Base-by-base conservation (phyloP, 2,329 filamentous ascomycete genomes). In the Phoma herbarum region DNA sequence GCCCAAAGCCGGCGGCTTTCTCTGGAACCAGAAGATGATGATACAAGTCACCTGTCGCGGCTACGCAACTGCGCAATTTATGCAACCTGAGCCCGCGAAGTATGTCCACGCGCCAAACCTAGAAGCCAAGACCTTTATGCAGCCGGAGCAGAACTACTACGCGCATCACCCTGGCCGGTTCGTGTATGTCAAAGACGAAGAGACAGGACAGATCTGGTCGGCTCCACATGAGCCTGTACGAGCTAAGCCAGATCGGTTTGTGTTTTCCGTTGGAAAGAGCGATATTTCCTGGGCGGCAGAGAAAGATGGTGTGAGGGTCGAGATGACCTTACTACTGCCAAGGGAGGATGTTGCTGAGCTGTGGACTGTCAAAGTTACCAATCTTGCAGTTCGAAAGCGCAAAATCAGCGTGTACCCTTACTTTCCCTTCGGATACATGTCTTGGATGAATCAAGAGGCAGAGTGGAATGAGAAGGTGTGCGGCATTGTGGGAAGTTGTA, bases 1-100 rank as follows among this genome's bases (percentile, higher is more conserved):
- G 79, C 83, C 84, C 49, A 83, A 84, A 71, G 83, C 84, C 3
- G 81, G 79, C 48, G 83, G 80, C 51, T 86, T 86, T 67, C 77
- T 86, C 11, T 86, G 84, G 84, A 86, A 86, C 64, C 82, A 85
- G 71, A 81, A 79, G 73, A 86, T 86, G 84, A 86, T 86, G 84
- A 84, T 86, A 59, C 84, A 86, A 68, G 77, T 83, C 45, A 86
- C 84, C 54, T 86, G 84, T 68, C 83, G 84, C 20, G 84, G 84
- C n/a, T 85, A 84, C 65, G 82, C 84, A 25, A 85, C 82, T 2
- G 80, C 84, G 2, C 84, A 86, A 55, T 86, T 85, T 76, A 86
- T 86, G 84, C 84, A 86, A 70, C 84, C 84, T 0, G 84, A 86
- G 72, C 84, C 84, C 29, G 81, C 84, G 56, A 86, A 86, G 70